These are phyloP conservation scores for Beverwykella pulmonaria DNA, from an alignment of 495 filamentous ascomycete genomes.

Conservation along the genomic window DNA sequence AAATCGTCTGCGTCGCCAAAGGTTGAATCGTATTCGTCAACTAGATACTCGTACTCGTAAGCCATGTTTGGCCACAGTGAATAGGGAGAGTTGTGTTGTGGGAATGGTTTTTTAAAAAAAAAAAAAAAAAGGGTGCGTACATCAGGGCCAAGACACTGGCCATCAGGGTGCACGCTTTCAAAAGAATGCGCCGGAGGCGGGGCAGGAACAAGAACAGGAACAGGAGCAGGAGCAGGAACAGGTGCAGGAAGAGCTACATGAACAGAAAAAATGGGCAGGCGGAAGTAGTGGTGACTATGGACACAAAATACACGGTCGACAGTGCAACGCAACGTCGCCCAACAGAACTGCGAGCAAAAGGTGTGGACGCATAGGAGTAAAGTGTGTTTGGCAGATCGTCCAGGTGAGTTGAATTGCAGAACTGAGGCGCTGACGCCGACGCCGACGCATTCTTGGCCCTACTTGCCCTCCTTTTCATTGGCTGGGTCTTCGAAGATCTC, in stretches of 20 bases:
- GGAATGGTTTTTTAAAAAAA: constrained; percentile 1
- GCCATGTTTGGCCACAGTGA: constrained; percentile 15
- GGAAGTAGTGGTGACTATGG: background rate
- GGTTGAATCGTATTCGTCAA: constrained; percentile 27
- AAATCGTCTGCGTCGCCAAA: constrained; percentile 17
- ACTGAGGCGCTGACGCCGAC: too few species aligned
- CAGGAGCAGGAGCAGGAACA: too few species aligned
- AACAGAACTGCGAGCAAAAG: background rate
- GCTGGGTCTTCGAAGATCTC: too few species aligned
- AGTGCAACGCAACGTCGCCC: background rate
- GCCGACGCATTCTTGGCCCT: too few species aligned
- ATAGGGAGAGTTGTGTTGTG: background rate
- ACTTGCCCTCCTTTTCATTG: too few species aligned
- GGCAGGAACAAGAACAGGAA: background rate
- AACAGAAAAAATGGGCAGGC: too few species aligned
- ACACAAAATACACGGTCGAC: background rate
- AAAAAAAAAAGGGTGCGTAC: constrained; percentile 12
- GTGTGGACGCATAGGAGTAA: background rate
- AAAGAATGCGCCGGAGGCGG: background rate
- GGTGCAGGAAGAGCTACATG: too few species aligned
- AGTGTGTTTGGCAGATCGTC: too few species aligned
- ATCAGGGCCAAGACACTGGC: constrained; percentile 21
- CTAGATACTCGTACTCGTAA: constrained; percentile 12
- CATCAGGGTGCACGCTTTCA: constrained; percentile 4
- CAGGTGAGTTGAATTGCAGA: background rate